Base-by-base conservation (phyloP, 179 eudicot species). In the Corrigiola litoralis region DNA sequence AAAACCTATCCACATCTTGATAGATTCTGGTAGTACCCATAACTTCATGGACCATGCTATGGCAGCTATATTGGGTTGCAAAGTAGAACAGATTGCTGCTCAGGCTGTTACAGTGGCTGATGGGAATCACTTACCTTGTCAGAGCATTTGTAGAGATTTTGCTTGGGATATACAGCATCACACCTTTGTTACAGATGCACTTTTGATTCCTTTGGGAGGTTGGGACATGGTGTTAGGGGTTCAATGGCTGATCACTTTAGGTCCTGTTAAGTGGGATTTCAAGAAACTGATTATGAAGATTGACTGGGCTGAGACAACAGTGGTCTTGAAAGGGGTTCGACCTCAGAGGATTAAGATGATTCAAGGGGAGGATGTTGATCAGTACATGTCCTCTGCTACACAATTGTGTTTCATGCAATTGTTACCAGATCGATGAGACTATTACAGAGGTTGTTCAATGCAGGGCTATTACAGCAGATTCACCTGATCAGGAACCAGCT, bases 21-120 rank as follows among this genome's bases (percentile, higher is more conserved):
- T 63, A 0, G 67, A 49, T 20, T 33, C 23, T 18, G 67, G 57
- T 0, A 17, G 44, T 23, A 63, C 67, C 4, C 58, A 63, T 34
- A 63, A 63, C 33, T 48, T 48, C 33, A 1, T 49, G 18, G 67
- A 63, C 13, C 0, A 20, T 3, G 2, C 1, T 0, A 0, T 33
- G 1, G 46, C 57, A 0, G 1, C 13, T n/a, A 23, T 13, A 3
- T 5, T 63, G 14, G 47, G 58, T 0, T 63, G 44, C 1, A 0
- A 6, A 1, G 1, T 36, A 11, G 34, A 49, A 2, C 1, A 5
- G 0, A 63, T 63, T 0, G 3, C 32, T 9, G 4, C 34, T 20
- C 54, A 18, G 16, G 33, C 21, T 6, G 47, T 63, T 4, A 21
- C 47, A 0, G 67, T 33, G 1, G 56, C 44, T 0, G 66, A 62